Base-by-base conservation (phyloP, 1,284 basidiomycete genomes). In the Ustilago shanxiensis region DNA sequence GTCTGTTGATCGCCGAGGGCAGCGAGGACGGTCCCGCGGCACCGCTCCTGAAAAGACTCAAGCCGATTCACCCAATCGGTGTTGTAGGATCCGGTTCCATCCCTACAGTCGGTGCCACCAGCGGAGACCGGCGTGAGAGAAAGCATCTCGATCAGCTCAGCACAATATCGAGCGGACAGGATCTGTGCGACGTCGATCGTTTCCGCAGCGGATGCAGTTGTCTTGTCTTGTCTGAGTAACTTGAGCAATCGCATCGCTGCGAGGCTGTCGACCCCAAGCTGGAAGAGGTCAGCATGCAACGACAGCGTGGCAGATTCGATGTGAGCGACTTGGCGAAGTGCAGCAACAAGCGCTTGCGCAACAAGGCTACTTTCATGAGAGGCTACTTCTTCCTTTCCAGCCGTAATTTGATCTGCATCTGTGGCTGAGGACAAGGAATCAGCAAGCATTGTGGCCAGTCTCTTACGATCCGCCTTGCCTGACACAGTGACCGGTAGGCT, bases 171-270 rank as follows among this genome's bases (percentile, higher is more conserved):
- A 14, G 60, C 60, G 47, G 22, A 53, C 16, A 50, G 16, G 7
- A 55, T 41, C 24, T 61, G 37, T 18, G 47, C 53, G 24, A 52
- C 54, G 14, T 20, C 16, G 14, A 56, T 28, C 14, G 28, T 20
- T 3, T 24, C 3, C 7, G 41, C 54, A 39, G 49, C 55, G 41
- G 33, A 54, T 18, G 49, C 26, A 10, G 60, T 69, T 18, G 41
- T 13, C 49, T 56, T 35, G n/a, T 50, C 37, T n/a, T 55, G 24
- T 29, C 53, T 37, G 35, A 64, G 56, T 33, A 55, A 41, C 44
- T 70, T 53, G 24, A 70, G 61, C 41, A 70, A 52, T 16, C 62
- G 55, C 67, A 70, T 70, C 22, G 61, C 67, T 2, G 55, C 45
- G 24, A 70, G 67, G 20, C 61, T 65, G 58, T 70, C 67, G 18